phyloP scores from a whole-genome alignment of 176 grass and related monocot genomes.

The Avena atlantica region DNA sequence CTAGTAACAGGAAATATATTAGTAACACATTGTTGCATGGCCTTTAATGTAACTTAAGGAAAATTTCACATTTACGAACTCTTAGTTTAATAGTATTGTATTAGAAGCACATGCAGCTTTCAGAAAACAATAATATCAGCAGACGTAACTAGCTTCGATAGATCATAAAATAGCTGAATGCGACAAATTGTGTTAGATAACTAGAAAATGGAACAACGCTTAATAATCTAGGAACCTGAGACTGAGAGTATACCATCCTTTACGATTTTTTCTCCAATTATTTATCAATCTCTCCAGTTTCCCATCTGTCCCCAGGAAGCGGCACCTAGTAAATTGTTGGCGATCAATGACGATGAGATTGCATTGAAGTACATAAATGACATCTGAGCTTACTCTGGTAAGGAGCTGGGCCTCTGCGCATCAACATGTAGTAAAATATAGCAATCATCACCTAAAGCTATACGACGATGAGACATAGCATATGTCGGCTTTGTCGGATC shows the following conservation, averaged over 20 bases:
- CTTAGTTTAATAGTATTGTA: neutral
- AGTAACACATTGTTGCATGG: neutral
- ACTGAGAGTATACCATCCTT: conserved; percentile 38
- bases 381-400: conserved; percentile 55
- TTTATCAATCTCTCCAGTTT: conserved; percentile 46
- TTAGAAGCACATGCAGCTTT: neutral
- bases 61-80: neutral
- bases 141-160: neutral
- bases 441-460: conserved; percentile 61
- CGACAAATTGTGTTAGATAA: neutral
- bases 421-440: conserved; percentile 48
- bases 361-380: neutral
- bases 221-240: conserved; percentile 4
- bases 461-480: conserved; percentile 54
- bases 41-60: neutral
- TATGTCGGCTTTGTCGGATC: conserved; percentile 56
- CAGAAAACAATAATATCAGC: conserved; percentile 7
- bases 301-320: conserved; percentile 47
- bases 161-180: neutral
- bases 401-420: conserved; percentile 41
- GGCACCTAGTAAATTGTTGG: conserved; percentile 37
- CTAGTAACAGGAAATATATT: conserved; percentile 20
- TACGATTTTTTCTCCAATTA: conserved; percentile 52
- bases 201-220: neutral
- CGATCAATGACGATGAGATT: neutral